Evolutionary conservation across 305 asterid species (phyloP).

Genomic region (Solanum hybrid): DNA sequence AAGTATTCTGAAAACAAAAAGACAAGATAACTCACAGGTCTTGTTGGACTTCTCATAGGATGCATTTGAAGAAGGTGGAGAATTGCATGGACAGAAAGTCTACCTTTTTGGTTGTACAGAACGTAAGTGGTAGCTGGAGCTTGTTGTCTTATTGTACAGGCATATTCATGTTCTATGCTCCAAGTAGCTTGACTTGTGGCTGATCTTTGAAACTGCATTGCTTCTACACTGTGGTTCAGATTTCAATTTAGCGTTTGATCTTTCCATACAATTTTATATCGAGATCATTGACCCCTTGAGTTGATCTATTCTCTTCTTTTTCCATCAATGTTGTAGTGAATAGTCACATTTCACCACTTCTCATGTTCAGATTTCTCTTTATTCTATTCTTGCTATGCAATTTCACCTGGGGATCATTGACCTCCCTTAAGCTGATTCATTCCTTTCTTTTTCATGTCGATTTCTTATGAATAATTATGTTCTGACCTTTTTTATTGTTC

Average conservation of each 20-base stretch:
- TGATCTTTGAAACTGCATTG: neutral
- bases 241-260: neutral
- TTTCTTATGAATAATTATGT: neutral
- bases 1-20: neutral
- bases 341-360: neutral
- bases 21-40: constrained; percentile 14
- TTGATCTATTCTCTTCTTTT: neutral
- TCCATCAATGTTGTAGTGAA: neutral
- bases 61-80: constrained; percentile 88
- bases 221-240: neutral
- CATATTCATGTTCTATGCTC: neutral
- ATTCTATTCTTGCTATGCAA: neutral
- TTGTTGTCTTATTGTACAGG: neutral
- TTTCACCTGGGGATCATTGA: neutral
- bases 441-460: neutral
- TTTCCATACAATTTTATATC: neutral
- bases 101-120: constrained; percentile 88
- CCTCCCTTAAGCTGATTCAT: neutral
- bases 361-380: neutral
- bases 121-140: constrained; percentile 45
- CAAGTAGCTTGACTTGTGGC: neutral
- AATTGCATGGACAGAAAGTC: constrained; percentile 54
- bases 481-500: neutral
- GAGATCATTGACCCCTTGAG: neutral
- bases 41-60: constrained; percentile 35